phyloP scores from a whole-genome alignment of 106 monocot species.

The Chionographis japonica region DNA sequence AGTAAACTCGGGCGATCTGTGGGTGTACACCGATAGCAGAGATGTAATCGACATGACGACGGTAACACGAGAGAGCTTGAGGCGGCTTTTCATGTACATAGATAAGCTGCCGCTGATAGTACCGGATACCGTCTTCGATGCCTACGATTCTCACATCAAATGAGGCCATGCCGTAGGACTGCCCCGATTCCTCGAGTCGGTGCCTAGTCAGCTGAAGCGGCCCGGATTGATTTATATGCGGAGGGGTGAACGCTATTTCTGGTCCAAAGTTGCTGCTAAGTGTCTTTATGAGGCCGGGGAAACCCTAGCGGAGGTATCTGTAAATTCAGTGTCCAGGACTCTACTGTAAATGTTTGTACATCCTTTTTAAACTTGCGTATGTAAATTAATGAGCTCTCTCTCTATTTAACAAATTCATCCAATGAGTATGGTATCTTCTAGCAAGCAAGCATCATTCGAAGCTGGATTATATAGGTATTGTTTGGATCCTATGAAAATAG shows the following conservation, averaged over 20 bases:
- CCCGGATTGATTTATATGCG: constrained; percentile 9
- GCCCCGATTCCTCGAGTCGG: not conserved
- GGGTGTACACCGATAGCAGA: constrained; percentile 46
- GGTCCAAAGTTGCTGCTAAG: constrained; percentile 9
- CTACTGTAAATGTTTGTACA: constrained; percentile 21
- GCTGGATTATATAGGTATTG: no score
- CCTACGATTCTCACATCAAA: constrained; percentile 37
- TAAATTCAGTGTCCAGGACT: not conserved
- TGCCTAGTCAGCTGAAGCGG: not conserved
- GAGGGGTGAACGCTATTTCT: constrained; percentile 4
- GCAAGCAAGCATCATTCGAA: no score
- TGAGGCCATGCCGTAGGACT: not conserved
- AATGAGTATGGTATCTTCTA: not conserved
- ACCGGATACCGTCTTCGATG: constrained; percentile 28
- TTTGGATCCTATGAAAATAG: no score
- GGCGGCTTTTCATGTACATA: constrained; percentile 64
- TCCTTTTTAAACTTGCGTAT: not conserved
- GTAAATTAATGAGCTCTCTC: not conserved
- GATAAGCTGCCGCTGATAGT: constrained; percentile 57
- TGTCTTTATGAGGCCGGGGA: not conserved
- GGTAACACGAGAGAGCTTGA: constrained; percentile 42
- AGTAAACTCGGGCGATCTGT: constrained; percentile 38
- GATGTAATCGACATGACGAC: constrained; percentile 48
- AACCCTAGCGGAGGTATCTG: not conserved
- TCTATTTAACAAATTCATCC: not conserved